Evolutionary conservation across 164 flowering plant species (phyloP).

Genomic region (Berberis vulgaris): DNA sequence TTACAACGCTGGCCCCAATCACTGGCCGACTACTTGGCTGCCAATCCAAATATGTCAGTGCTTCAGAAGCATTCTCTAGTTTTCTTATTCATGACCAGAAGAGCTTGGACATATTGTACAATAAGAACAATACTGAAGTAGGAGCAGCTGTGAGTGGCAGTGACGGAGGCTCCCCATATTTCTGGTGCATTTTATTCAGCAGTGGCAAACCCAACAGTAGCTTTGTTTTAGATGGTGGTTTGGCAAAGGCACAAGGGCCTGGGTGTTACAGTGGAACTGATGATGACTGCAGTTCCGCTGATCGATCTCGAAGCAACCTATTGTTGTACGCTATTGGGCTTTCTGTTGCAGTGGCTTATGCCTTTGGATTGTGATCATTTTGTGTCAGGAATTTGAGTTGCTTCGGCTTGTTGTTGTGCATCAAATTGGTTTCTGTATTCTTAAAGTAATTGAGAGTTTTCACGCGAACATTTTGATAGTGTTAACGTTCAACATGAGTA

Average conservation of each 20-base stretch:
- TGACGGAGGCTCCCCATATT: constrained; percentile 80
- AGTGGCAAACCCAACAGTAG: constrained; percentile 49
- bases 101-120: constrained; percentile 56
- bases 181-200: constrained; percentile 93
- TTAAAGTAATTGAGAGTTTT: too few species aligned
- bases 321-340: constrained; percentile 22
- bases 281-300: constrained; percentile 60
- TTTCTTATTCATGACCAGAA: constrained; percentile 41
- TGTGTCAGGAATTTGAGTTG: not conserved
- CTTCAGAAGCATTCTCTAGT: constrained; percentile 60
- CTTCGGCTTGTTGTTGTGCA: not conserved
- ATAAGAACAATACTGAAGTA: constrained; percentile 73
- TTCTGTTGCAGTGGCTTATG: constrained; percentile 25
- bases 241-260: constrained; percentile 44
- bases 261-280: constrained; percentile 88
- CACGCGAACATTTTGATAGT: too few species aligned
- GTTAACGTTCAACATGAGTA: too few species aligned
- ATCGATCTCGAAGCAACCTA: constrained; percentile 8
- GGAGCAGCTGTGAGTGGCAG: constrained; percentile 84
- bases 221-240: constrained; percentile 51
- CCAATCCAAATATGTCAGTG: constrained; percentile 46
- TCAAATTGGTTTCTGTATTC: not conserved
- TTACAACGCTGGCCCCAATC: constrained; percentile 45
- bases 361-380: constrained; percentile 24
- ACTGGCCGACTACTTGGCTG: constrained; percentile 85